A percentile compares a stretch with the other conserved stretches of the same genome.
phyloP scores from a whole-genome alignment of 352 stramenopile genomes.

The Pythium aphanidermatum region DNA sequence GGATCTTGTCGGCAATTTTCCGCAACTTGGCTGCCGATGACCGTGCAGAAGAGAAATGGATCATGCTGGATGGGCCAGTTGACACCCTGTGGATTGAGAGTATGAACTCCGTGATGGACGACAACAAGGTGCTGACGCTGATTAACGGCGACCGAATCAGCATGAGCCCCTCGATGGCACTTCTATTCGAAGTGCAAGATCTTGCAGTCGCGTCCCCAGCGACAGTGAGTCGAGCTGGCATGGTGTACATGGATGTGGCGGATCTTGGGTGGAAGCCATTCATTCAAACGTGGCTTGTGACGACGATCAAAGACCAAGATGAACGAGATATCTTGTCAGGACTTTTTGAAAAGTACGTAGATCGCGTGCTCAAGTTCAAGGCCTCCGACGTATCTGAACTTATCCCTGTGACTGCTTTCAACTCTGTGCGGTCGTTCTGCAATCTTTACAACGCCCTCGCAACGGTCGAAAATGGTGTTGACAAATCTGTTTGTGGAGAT shows the following conservation, averaged over 20 bases:
- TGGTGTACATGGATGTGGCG: constrained; percentile 92
- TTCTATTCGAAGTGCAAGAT: constrained; percentile 95
- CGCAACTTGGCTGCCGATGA: constrained; percentile 67
- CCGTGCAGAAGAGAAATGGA: constrained; percentile 82
- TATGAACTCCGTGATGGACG: constrained; percentile 89
- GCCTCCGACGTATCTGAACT: constrained; percentile 56
- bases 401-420: constrained; percentile 76
- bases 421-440: constrained; percentile 78
- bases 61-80: constrained; percentile 83
- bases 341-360: constrained; percentile 82
- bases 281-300: constrained; percentile 68
- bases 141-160: constrained; percentile 86
- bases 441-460: constrained; percentile 80
- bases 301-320: constrained; percentile 50
- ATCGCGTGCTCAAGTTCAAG: constrained; percentile 69
- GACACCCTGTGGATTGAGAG: constrained; percentile 88
- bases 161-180: constrained; percentile 82
- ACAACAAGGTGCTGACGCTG: constrained; percentile 84
- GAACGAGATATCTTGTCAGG: constrained; percentile 59
- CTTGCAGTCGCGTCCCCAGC: constrained; percentile 91
- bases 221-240: constrained; percentile 90
- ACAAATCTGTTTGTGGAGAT: constrained; percentile 52
- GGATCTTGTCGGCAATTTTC: constrained; percentile 80
- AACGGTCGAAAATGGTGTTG: constrained; percentile 63
- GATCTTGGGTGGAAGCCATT: constrained; percentile 79